Evolutionary conservation across 2,329 filamentous ascomycete genomes (phyloP).

Genomic region (Dactylellina drechsleri): DNA sequence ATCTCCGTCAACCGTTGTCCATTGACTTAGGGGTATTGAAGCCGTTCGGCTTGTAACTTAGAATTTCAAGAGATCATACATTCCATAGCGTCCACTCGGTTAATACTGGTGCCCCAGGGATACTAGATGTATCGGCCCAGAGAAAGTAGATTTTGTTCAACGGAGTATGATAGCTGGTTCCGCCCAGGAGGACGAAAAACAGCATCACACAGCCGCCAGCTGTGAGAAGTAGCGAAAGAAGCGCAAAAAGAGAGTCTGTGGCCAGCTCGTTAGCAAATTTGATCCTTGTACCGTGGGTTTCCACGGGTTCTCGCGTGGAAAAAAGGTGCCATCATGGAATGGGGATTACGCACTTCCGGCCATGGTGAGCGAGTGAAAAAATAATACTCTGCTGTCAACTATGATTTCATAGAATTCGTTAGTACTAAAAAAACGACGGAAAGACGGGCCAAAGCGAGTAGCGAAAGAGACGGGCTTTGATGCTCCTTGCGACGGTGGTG

Average conservation of each 20-base stretch:
- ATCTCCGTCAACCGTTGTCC: conserved; percentile 64
- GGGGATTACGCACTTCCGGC: conserved; percentile 47
- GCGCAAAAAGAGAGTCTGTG: conserved; percentile 45
- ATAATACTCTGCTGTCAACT: neutral
- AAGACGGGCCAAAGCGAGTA: neutral
- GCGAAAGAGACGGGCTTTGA: neutral
- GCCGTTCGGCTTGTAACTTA: conserved; percentile 67
- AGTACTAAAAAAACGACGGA: conserved; percentile 7
- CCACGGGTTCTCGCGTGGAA: conserved; percentile 17
- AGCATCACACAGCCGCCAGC: conserved; percentile 72
- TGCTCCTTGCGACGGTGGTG: conserved; percentile 10
- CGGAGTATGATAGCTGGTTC: conserved; percentile 66
- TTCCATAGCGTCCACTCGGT: conserved; percentile 94
- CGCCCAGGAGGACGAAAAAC: conserved; percentile 74
- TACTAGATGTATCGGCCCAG: conserved; percentile 77
- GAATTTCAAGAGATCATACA: conserved; percentile 74
- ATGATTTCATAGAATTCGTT: conserved; percentile 6
- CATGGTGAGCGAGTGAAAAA: conserved; percentile 30
- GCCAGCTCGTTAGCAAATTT: conserved; percentile 27
- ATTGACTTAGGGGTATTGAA: conserved; percentile 76
- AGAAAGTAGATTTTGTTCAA: conserved; percentile 87
- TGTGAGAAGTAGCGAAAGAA: conserved; percentile 70
- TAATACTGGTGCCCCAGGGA: conserved; percentile 72
- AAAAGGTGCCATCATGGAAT: conserved; percentile 3
- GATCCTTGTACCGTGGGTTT: conserved; percentile 24